Percentiles rank a stretch among this genome's conserved stretches.
phyloP scores from a whole-genome alignment of 208 protist genomes.

The Trypanosoma avium region DNA sequence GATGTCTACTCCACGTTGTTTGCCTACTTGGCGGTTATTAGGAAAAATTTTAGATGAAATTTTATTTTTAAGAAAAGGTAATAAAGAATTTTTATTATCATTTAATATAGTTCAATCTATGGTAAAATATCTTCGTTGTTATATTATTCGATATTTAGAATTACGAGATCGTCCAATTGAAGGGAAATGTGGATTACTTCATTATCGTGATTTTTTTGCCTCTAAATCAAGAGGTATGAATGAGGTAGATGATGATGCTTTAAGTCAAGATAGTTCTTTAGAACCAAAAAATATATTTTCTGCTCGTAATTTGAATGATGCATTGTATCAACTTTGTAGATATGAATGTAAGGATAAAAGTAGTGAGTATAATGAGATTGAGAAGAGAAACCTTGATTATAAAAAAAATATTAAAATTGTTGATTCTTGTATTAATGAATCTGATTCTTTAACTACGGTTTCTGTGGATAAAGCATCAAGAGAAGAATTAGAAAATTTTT shows the following conservation, averaged over 20 bases:
- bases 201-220: conserved; percentile 21
- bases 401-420: neutral
- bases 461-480: too few species aligned
- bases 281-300: too few species aligned
- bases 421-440: neutral
- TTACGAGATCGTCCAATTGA: conserved; percentile 37
- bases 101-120: conserved; percentile 14
- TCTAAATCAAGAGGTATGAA: conserved; percentile 14
- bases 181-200: conserved; percentile 14
- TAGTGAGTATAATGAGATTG: neutral
- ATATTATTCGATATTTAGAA: conserved; percentile 45
- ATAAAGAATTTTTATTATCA: neutral
- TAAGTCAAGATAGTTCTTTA: too few species aligned
- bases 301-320: too few species aligned
- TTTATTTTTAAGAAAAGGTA: neutral
- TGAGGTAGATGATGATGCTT: neutral
- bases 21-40: conserved; percentile 54
- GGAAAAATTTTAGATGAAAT: conserved; percentile 21
- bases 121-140: conserved; percentile 19
- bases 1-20: conserved; percentile 41
- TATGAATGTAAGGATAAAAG: neutral
- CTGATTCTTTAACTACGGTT: neutral
- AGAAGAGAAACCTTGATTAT: neutral
- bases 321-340: too few species aligned
- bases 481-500: conserved; percentile 25